Evolutionary conservation across 192 early-diverging fungal species (phyloP), one percentile per base, ranked within the genome.

Genomic region (Phycomyces blakesleeanus): DNA sequence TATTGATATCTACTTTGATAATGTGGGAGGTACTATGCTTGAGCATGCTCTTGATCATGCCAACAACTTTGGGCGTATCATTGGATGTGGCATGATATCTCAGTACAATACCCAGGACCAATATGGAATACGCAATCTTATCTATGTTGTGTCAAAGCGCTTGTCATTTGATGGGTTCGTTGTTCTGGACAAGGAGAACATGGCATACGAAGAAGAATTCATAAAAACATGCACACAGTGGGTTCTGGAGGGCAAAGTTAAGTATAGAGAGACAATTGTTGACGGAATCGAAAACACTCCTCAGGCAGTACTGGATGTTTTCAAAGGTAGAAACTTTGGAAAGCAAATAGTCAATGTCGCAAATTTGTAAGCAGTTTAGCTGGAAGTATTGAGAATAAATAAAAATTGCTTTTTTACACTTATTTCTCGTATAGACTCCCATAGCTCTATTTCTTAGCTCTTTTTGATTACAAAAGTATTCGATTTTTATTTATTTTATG

Each of bases 1-100:
- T 53, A 82, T 95, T 56, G 93, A 96, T 66, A 83, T 94, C 20
- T 94, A 94, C 69, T 93, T 85, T 75, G 91, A 95, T 57, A 82
- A 88, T 54, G 89, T 94, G 29, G 90, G 87, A 40, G 94, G 93
- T 42, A 83, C 87, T 64, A 82, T 81, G 57, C 78, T 96, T 10
- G 93, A 94, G 21, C 80, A 81, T 14, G 88, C 77, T 1, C 64
- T 96, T n/a, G 68, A 69, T 7, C 62, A 78, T 18, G 76, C 87
- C 67, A 93, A 93, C 75, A 24, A 16, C 3, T 61, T 71, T 61
- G 89, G 82, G 5, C 85, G 93, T 59, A 78, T 95, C 39, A 63
- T 86, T 24, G 80, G 78, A 2, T 90, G 87, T 62, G 91, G 93
- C 47, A 83, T 81, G 68, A 89, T 91, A 61, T 86, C 88, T 25